These are phyloP conservation scores for Moricandia arvensis DNA, from an alignment of 345 rosid species.

Conservation along the genomic window DNA sequence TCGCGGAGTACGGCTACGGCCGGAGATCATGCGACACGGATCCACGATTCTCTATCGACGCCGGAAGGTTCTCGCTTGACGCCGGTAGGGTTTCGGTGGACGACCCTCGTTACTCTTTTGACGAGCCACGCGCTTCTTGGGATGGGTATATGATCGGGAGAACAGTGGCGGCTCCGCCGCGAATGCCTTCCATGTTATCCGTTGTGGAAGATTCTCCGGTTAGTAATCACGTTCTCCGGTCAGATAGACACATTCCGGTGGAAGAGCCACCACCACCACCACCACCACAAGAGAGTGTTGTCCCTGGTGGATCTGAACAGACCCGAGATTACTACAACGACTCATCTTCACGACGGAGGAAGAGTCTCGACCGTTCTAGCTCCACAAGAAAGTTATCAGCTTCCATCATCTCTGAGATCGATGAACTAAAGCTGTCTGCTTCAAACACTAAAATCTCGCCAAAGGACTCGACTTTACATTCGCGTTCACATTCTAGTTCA, in stretches of 20 bases:
- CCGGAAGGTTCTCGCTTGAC: slow-evolving; percentile 74
- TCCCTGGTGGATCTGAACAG: slow-evolving; percentile 91
- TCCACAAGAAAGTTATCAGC: slow-evolving; percentile 79
- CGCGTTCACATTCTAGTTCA: slow-evolving; percentile 49
- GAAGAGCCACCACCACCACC: slow-evolving; percentile 41
- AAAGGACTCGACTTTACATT: slow-evolving; percentile 12
- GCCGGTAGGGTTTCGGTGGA: slow-evolving; percentile 70
- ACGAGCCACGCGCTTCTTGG: slow-evolving; percentile 98
- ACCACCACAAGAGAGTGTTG: slow-evolving; percentile 29
- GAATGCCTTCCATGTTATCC: slow-evolving; percentile 85
- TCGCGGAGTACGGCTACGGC: slow-evolving; percentile 91
- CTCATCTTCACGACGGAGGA: slow-evolving; percentile 77
- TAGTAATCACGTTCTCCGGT: slow-evolving; percentile 47
- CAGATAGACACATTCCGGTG: slow-evolving; percentile 75
- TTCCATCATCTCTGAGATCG: slow-evolving; percentile 75
- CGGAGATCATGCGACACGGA: slow-evolving; percentile 97
- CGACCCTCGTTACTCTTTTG: slow-evolving; percentile 83
- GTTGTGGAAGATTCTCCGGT: slow-evolving; percentile 93
- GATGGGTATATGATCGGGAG: slow-evolving; percentile 83
- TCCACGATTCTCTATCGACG: slow-evolving; percentile 83
- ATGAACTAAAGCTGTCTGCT: slow-evolving; percentile 56
- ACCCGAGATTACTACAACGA: slow-evolving; percentile 87
- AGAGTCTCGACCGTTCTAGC: slow-evolving; percentile 79
- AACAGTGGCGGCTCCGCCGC: slow-evolving; percentile 45
- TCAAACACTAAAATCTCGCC: slow-evolving; percentile 71